These are phyloP conservation scores for Parathielavia appendiculata DNA, from an alignment of 495 filamentous ascomycete species.

Conservation along the genomic window DNA sequence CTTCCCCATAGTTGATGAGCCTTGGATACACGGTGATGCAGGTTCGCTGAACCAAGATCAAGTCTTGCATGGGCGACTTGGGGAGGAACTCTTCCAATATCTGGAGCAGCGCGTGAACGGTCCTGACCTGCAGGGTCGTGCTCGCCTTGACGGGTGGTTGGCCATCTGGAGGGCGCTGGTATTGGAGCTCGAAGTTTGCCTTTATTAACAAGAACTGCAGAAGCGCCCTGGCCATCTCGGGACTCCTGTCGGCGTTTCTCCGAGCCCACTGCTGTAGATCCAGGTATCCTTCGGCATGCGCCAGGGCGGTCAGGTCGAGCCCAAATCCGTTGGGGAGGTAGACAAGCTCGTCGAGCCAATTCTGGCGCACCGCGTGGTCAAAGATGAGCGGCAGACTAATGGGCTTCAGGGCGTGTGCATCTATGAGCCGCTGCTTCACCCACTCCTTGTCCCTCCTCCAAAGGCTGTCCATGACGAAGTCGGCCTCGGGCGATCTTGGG, in stretches of 20 bases:
- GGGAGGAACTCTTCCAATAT: conserved; percentile 63
- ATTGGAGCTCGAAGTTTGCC: conserved; percentile 70
- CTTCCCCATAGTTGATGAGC: conserved; percentile 92
- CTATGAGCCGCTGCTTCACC: conserved; percentile 71
- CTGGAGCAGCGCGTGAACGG: conserved; percentile 74
- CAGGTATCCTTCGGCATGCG: conserved; percentile 74
- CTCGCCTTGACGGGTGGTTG: conserved; percentile 39
- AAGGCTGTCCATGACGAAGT: conserved; percentile 79
- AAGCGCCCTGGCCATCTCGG: conserved; percentile 58
- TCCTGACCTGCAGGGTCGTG: conserved; percentile 68
- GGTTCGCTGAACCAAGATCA: conserved; percentile 64
- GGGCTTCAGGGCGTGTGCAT: conserved; percentile 70
- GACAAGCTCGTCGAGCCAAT: conserved; percentile 77
- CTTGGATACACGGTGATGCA: conserved; percentile 94
- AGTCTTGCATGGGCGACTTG: conserved; percentile 42
- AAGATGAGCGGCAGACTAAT: conserved; percentile 72
- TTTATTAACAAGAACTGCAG: conserved; percentile 75
- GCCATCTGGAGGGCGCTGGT: conserved; percentile 60
- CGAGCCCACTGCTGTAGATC: conserved; percentile 80
- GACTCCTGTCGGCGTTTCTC: conserved; percentile 54
- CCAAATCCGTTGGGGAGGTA: conserved; percentile 72
- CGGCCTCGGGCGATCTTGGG: conserved; percentile 52
- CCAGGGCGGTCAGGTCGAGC: conserved; percentile 80
- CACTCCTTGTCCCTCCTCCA: conserved; percentile 84
- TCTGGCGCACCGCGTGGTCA: conserved; percentile 69